Evolutionary conservation across 495 filamentous ascomycete species (phyloP).

Genomic region (Aspergillus baeticus): DNA sequence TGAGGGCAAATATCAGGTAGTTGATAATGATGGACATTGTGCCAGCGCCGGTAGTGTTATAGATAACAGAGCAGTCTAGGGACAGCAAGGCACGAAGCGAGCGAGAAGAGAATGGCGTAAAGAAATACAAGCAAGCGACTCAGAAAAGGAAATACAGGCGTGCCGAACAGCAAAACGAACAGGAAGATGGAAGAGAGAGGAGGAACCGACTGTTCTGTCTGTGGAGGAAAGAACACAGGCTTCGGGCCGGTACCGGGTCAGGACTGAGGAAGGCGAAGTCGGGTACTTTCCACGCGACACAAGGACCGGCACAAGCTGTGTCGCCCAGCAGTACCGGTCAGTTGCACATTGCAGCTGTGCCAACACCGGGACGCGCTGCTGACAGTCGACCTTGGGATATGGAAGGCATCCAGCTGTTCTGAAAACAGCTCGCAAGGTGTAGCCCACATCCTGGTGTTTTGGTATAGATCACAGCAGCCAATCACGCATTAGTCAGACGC

Average conservation of each 20-base stretch:
- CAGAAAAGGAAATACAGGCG: neutral
- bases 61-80: neutral
- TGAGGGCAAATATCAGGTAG: slow-evolving; percentile 24
- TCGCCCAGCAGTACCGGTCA: neutral
- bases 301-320: neutral
- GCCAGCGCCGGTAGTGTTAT: neutral
- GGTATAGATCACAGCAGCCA: neutral
- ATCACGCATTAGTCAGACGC: neutral
- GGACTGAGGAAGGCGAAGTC: neutral
- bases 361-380: neutral
- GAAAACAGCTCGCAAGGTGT: too few species aligned
- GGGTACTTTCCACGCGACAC: slow-evolving; percentile 2
- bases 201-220: neutral
- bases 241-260: slow-evolving; percentile 28
- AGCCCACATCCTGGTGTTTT: neutral
- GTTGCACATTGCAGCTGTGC: neutral
- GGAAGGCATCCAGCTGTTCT: too few species aligned
- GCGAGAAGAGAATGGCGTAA: neutral
- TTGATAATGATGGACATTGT: slow-evolving; percentile 18
- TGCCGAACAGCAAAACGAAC: neutral
- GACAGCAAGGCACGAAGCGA: neutral
- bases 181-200: neutral
- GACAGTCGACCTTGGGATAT: too few species aligned
- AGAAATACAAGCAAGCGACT: neutral
- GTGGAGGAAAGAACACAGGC: slow-evolving; percentile 12